Evolutionary conservation across 2,329 filamentous ascomycete species (phyloP).

Genomic region (Acephala macrosclerotiorum): DNA sequence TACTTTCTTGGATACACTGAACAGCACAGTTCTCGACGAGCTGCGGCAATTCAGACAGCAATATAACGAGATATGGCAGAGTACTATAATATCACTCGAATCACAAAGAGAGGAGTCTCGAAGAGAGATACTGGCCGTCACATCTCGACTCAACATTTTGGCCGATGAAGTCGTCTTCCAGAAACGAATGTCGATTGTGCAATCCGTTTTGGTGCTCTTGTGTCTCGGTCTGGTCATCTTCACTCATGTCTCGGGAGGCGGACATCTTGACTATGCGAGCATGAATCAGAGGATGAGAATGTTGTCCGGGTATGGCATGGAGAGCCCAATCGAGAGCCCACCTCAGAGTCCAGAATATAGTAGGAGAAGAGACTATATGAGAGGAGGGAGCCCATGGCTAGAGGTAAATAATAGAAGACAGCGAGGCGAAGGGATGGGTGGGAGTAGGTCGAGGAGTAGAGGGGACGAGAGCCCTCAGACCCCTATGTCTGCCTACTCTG

Average conservation of each 20-base stretch:
- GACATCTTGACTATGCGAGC: constrained; percentile 36
- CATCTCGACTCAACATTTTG: constrained; percentile 80
- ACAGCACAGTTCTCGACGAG: constrained; percentile 84
- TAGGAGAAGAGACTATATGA: constrained; percentile 18
- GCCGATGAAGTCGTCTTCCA: constrained; percentile 90
- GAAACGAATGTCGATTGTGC: constrained; percentile 93
- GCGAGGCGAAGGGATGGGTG: constrained; percentile 27
- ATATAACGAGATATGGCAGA: constrained; percentile 97
- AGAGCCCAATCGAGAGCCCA: constrained; percentile 37
- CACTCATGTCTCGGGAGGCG: constrained; percentile 57
- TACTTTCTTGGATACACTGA: constrained; percentile 83
- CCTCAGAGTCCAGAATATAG: constrained; percentile 35
- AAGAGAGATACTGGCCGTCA: constrained; percentile 83
- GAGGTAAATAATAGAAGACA: constrained; percentile 28
- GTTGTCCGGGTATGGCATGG: constrained; percentile 24
- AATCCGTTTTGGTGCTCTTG: constrained; percentile 84
- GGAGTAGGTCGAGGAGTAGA: constrained; percentile 23
- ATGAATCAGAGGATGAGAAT: constrained; percentile 34
- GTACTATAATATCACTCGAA: constrained; percentile 90
- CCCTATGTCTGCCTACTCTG: constrained; percentile 35
- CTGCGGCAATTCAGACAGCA: constrained; percentile 79
- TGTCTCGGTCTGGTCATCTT: constrained; percentile 91
- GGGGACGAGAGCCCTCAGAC: constrained; percentile 34
- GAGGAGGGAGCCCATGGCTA: constrained; percentile 27
- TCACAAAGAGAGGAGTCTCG: constrained; percentile 86